phyloP scores from a whole-genome alignment of 352 stramenopile genomes.

The Phytophthora pinifolia region DNA sequence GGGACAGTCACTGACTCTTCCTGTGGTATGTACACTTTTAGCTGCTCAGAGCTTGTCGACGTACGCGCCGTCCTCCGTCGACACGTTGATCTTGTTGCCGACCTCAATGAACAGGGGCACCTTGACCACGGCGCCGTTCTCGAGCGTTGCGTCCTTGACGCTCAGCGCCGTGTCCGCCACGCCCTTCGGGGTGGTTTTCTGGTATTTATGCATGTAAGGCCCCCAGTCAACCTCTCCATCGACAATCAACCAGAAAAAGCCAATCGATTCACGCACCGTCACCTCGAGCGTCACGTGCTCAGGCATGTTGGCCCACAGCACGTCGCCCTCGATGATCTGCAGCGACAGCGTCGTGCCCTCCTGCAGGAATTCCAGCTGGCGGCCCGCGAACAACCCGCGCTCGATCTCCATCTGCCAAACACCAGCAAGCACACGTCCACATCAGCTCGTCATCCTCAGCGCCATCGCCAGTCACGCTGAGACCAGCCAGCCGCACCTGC shows the following conservation, averaged over 20 bases:
- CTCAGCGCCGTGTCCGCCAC: slow-evolving; percentile 75
- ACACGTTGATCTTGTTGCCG: slow-evolving; percentile 72
- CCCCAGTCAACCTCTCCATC: too few species aligned
- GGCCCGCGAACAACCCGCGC: slow-evolving; percentile 63
- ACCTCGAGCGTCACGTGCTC: slow-evolving; percentile 77
- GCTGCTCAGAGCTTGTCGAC: slow-evolving; percentile 67
- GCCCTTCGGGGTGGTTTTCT: slow-evolving; percentile 81
- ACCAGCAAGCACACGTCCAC: not conserved
- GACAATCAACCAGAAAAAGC: not conserved
- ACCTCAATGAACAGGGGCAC: slow-evolving; percentile 84
- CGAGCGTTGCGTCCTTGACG: slow-evolving; percentile 80
- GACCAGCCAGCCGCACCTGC: slow-evolving; percentile 45
- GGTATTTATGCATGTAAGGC: not conserved
- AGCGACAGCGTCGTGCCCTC: slow-evolving; percentile 81
- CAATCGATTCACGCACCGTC: slow-evolving; percentile 35
- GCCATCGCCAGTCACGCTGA: not conserved
- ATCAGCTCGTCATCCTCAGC: not conserved
- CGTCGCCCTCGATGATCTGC: slow-evolving; percentile 84
- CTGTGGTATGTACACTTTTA: not conserved
- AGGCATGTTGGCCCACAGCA: slow-evolving; percentile 87
- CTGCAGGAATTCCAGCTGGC: slow-evolving; percentile 75
- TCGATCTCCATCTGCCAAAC: slow-evolving; percentile 67
- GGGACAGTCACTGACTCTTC: too few species aligned
- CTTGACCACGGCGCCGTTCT: slow-evolving; percentile 80
- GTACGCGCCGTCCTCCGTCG: slow-evolving; percentile 75